These are phyloP conservation scores for Amphirosellinia nigrospora DNA, from an alignment of 495 filamentous ascomycete genomes.

Conservation along the genomic window DNA sequence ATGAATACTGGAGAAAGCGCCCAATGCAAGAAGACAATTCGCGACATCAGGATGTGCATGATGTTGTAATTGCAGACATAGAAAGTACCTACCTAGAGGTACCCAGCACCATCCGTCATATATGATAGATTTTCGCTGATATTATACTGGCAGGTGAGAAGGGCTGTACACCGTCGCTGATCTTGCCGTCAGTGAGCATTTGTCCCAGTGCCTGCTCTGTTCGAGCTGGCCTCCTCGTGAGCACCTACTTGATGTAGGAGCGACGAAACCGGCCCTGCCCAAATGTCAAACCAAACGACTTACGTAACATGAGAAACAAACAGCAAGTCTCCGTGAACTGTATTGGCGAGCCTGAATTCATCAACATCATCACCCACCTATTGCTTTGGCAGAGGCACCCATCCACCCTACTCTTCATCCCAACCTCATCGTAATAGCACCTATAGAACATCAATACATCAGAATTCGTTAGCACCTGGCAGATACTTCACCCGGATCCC, in stretches of 20 bases:
- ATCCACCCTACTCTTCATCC: neutral
- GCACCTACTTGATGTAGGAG: neutral
- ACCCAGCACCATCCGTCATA: no score
- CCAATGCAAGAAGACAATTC: neutral
- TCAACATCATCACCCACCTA: neutral
- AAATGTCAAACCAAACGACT: neutral
- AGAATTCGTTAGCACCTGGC: neutral
- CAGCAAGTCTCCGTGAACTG: neutral
- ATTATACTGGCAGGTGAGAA: neutral
- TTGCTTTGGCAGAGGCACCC: neutral
- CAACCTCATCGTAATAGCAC: constrained; percentile 7
- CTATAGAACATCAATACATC: constrained; percentile 20
- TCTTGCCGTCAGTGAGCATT: neutral
- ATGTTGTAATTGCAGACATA: neutral
- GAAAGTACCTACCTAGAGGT: neutral
- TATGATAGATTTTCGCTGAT: neutral
- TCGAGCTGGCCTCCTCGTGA: no score
- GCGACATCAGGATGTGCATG: neutral
- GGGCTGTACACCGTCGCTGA: neutral
- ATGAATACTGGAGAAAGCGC: neutral
- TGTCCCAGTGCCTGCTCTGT: neutral
- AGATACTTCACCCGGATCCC: neutral
- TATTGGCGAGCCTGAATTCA: neutral
- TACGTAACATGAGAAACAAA: neutral
- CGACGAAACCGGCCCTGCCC: neutral